A percentile compares a stretch with the other conserved stretches of the same genome.
phyloP scores from a whole-genome alignment of 2,329 filamentous ascomycete genomes.

The Alternaria sp. region DNA sequence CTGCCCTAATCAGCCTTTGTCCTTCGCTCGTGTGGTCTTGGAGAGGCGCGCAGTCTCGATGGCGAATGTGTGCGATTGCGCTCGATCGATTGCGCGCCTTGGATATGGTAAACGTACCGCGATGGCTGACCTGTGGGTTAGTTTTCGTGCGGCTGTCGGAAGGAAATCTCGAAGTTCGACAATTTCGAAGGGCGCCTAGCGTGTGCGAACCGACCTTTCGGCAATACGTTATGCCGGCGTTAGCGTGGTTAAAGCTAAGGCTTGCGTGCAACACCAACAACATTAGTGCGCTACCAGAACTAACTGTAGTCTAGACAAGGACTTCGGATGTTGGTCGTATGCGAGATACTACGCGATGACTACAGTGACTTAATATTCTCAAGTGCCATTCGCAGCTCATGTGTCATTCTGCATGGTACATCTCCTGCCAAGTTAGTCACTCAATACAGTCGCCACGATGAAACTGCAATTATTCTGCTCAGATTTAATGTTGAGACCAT shows the following conservation, averaged over 20 bases:
- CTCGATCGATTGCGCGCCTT: conserved; percentile 4
- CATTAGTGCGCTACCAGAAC: background rate
- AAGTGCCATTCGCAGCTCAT: background rate
- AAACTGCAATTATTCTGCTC: background rate
- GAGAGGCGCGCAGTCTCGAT: conserved; percentile 2
- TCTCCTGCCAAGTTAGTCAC: background rate
- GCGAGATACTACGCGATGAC: background rate
- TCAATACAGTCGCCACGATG: background rate
- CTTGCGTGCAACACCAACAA: background rate
- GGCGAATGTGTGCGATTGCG: conserved; percentile 21
- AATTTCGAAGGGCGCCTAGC: conserved; percentile 26
- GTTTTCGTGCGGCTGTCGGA: conserved; percentile 33
- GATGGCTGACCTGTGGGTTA: conserved; percentile 45
- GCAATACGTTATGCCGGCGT: conserved; percentile 29
- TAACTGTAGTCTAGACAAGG: background rate
- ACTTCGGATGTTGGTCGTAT: background rate
- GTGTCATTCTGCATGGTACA: background rate
- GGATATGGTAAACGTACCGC: conserved; percentile 33
- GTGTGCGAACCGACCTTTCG: conserved; percentile 22
- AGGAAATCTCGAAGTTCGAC: conserved; percentile 25
- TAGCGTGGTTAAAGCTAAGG: conserved; percentile 11
- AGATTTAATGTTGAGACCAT: background rate
- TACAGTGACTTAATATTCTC: background rate
- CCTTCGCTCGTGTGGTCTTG: background rate
- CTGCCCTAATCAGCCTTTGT: conserved; percentile 14